Conservation (phyloP, 2,329 filamentous ascomycete genomes). For the Arthrocladium fulminans region DNA sequence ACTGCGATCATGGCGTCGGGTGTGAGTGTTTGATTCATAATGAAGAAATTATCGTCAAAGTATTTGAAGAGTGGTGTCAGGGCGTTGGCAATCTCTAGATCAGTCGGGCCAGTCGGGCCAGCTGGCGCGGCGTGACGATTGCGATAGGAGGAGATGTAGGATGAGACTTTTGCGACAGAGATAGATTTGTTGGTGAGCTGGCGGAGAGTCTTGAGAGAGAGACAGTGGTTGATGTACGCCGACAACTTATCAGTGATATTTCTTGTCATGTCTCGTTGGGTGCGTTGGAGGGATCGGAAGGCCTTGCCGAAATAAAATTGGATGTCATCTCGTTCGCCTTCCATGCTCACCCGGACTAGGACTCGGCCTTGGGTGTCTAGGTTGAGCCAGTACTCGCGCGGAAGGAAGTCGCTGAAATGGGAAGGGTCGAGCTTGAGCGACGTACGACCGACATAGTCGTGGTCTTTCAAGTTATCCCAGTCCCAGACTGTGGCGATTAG, state of each 20-base stretch:
- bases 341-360: constrained; percentile 90
- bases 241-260: constrained; percentile 98
- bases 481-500: constrained; percentile 98
- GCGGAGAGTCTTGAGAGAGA: constrained; percentile 74
- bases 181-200: constrained; percentile 45
- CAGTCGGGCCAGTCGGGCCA: constrained; percentile 47
- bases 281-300: constrained; percentile 88
- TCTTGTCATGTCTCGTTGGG: constrained; percentile 94
- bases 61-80: constrained; percentile 81
- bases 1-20: constrained; percentile 96
- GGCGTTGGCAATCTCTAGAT: constrained; percentile 67
- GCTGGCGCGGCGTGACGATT: constrained; percentile 35
- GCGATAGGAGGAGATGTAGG: constrained; percentile 45
- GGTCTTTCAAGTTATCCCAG: constrained; percentile 92
- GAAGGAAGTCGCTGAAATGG: constrained; percentile 92
- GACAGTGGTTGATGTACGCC: constrained; percentile 79
- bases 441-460: constrained; percentile 95
- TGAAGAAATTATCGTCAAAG: constrained; percentile 97
- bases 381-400: constrained; percentile 94
- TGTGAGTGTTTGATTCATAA: constrained; percentile 95
- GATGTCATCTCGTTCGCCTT: constrained; percentile 95
- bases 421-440: constrained; percentile 96
- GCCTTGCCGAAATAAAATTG: constrained; percentile 98
- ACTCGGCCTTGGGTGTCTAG: constrained; percentile 89
- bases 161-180: constrained; percentile 64